Evolutionary conservation across 1,284 basidiomycete genomes (phyloP), one percentile per base, ranked within the genome.

Genomic region (Melampsora larici-populina): DNA sequence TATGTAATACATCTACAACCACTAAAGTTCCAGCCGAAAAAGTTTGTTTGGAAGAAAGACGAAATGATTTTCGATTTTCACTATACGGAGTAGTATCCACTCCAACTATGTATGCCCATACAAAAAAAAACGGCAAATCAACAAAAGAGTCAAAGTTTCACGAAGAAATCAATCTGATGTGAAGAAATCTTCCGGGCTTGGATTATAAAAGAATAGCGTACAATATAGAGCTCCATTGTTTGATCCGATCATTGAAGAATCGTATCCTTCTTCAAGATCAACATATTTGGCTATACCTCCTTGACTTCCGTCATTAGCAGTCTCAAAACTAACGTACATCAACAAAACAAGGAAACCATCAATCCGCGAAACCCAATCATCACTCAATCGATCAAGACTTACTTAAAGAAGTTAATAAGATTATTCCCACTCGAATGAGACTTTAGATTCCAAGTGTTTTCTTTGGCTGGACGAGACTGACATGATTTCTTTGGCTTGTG

Each of bases 1-100:
- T 91, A 17, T 60, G 58, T 2, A 26, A 26, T 1, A 60, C n/a
- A 60, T 60, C 58, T 60, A 60, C 29, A 21, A 60, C 6, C n/a
- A 60, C 29, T 31, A 60, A 60, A 8, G 11, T 60, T 60, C 58
- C 58, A 26, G 58, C 18, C 1, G 24, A 26, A 17, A 26, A 60
- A 26, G 29, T 31, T 3, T 60, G 11, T 7, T 60, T 60, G 9
- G 58, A 60, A 17, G 2, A 0, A 60, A 60, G 24, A 60, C 58
- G 58, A 31, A 60, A 26, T 1, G 58, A 60, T 26, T 60, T 60
- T 24, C 58, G 58, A 9, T 2, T 60, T 11, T 0, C 4, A 2
- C 58, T 31, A n/a, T 60, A 60, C 26, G 8, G n/a, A 13, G 3
- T 60, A 2, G 24, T 60, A 3, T 60, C 58, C 26, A 60, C 58